Base-by-base conservation (phyloP, 1,139 yeast genomes). In the Yamadazyma songkhlaensis region DNA sequence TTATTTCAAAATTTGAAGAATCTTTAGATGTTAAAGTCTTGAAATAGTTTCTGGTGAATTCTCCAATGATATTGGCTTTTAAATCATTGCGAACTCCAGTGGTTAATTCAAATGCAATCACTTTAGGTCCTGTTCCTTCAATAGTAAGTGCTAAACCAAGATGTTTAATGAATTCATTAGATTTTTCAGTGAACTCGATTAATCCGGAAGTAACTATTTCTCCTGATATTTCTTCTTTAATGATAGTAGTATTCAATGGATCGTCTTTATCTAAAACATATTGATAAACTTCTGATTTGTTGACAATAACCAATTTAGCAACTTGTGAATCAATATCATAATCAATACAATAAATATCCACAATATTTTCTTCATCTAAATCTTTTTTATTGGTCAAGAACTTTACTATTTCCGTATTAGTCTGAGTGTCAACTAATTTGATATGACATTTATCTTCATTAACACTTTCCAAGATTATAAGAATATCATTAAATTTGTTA, bases 111-210 rank as follows among this genome's bases (percentile, higher is more conserved):
- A 44, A 50, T 3, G 54, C 37, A 32, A 48, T 51, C 22, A 55
- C 34, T 29, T 45, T 39, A 10, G 49, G 38, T 21, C 40, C 36
- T 3, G 31, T 32, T 6, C 43, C 41, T 3, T 33, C 14, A 2
- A 46, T 14, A 6, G 42, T 36, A 1, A 55, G 34, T 7, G 47
- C 53, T 17, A 57, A 45, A 1, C 61, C 61, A 40, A 39, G 52
- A 17, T 29, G 31, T 14, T 41, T 47, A 5, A 36, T 25, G 6
- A 29, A 25, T n/a, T 25, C 29, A 2, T 35, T 39, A 5, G 46
- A 12, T 32, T 47, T 51, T 12, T 41, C 39, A 7, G 41, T 36
- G 33, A 55, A 55, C 37, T 53, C 50, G 21, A 50, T 44, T 11
- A 54, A 37, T 3, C 42, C 39, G n/a, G 47, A 38, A 3, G 47